Base-by-base conservation (phyloP, 805 yeast species). In the Priceomyces melissophilus region DNA sequence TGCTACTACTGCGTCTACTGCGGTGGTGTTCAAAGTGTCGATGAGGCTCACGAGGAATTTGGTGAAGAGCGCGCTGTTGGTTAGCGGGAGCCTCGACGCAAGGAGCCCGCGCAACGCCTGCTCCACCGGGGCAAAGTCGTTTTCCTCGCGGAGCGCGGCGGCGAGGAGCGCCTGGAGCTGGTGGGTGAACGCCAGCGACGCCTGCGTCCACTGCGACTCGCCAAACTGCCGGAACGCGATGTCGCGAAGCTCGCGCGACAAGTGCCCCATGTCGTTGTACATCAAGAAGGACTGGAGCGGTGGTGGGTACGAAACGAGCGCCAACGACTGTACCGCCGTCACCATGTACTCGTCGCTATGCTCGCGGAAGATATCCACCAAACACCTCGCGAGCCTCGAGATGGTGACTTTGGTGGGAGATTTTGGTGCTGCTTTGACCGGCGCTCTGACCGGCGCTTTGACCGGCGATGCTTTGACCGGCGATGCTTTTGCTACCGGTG, bases 261-360 rank as follows among this genome's bases (percentile, higher is more conserved):
- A 48, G 17, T 54, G 58, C 26, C 49, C 45, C 32, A 69, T 51
- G 41, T 69, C 75, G 42, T 69, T 68, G 39, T 50, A 60, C 10
- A 65, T 46, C n/a, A 67, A 38, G 35, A 64, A 67, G 32, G 71
- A 67, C 29, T 57, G 43, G 2, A 58, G 45, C 3, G 58, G 41
- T 1, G 57, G 39, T 3, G 73, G 73, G 44, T 69, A 69, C 7
- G 58, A 48, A 5, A 58, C 43, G 10, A 60, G 46, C 6, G 69
- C 53, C 32, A 69, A 46, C 4, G 73, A 54, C 10, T 58, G 48
- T 9, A 66, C 54, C 3, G 69, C 44, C 3, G 59, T 54, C 7
- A 64, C 35, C 13, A 68, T 47, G 8, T 50, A 37, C 7, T 45
- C 44, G 3, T 44, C 30, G 11, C 38, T 42, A 41, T 50, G 64